Percentiles rank a stretch among this genome's conserved stretches.
Conservation (phyloP, 805 yeast species). For the Lachancea waltii region DNA sequence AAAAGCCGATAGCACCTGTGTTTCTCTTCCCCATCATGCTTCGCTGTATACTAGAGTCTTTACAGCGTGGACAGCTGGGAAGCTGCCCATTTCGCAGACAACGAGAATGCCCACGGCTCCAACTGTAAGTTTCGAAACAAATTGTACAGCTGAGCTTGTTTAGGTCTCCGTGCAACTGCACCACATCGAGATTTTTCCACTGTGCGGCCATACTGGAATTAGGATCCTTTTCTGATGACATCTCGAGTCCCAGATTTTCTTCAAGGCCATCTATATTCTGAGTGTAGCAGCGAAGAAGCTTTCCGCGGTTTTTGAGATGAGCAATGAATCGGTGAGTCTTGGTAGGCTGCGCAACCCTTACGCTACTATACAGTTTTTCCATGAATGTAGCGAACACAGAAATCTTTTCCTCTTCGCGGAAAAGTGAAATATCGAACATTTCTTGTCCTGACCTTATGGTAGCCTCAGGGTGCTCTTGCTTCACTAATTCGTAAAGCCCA, state of each 20-base stretch:
- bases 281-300: constrained; percentile 80
- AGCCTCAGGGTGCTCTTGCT: constrained; percentile 48
- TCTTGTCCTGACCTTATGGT: constrained; percentile 76
- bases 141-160: constrained; percentile 69
- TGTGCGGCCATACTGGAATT: constrained; percentile 32
- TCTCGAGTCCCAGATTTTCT: constrained; percentile 50
- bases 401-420: constrained; percentile 59
- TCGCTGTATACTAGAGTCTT: constrained; percentile 48
- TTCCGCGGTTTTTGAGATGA: constrained; percentile 51
- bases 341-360: constrained; percentile 68
- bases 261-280: constrained; percentile 94
- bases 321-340: constrained; percentile 72
- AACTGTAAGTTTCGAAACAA: constrained; percentile 52
- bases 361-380: constrained; percentile 66
- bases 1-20: constrained; percentile 61
- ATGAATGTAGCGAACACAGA: constrained; percentile 81
- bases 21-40: constrained; percentile 64
- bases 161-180: constrained; percentile 87
- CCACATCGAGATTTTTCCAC: constrained; percentile 68
- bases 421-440: constrained; percentile 78
- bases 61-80: constrained; percentile 74
- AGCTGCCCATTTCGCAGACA: constrained; percentile 53
- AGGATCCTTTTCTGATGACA: constrained; percentile 38
- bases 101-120: constrained; percentile 51
- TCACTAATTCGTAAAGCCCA: constrained; percentile 76